Evolutionary conservation across 2,329 filamentous ascomycete genomes (phyloP).

Genomic region (Elsinoe fawcettii): DNA sequence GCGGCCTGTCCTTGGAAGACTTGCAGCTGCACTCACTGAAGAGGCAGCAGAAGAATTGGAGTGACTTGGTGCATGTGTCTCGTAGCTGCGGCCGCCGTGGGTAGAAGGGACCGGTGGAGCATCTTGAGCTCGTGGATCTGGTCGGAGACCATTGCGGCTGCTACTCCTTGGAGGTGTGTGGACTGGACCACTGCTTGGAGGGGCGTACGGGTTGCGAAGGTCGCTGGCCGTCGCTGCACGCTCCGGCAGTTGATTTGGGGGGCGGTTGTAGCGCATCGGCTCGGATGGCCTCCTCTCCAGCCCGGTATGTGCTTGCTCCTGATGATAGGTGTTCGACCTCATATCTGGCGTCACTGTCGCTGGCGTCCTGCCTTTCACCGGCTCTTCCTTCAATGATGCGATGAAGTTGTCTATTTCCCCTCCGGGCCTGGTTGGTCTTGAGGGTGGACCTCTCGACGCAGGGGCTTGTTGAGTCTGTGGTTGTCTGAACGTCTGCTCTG

Average conservation of each 20-base stretch:
- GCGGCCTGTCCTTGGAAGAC: conserved; percentile 24
- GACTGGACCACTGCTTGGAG: conserved; percentile 4
- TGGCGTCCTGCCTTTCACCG: neutral
- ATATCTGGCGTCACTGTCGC: neutral
- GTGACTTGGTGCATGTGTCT: conserved; percentile 11
- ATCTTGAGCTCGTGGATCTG: conserved; percentile 25
- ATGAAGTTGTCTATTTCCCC: conserved; percentile 22
- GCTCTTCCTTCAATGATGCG: conserved; percentile 13
- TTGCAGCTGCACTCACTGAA: conserved; percentile 15
- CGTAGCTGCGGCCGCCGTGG: neutral
- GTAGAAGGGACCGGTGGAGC: conserved; percentile 26
- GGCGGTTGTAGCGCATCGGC: neutral
- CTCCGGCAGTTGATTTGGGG: neutral
- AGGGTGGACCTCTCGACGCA: conserved; percentile 21
- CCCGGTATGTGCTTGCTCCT: neutral
- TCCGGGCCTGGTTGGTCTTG: conserved; percentile 26
- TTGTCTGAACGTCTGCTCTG: conserved; percentile 1
- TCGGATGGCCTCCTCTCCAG: conserved; percentile 10
- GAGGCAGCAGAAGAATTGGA: conserved; percentile 18
- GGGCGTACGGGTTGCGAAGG: conserved; percentile 6
- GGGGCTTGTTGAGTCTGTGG: conserved; percentile 17
- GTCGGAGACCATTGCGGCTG: conserved; percentile 21
- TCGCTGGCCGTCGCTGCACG: conserved; percentile 9
- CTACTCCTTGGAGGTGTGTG: conserved; percentile 18
- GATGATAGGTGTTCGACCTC: conserved; percentile 2